A percentile compares a stretch with the other conserved stretches of the same genome.
Conservation (phyloP, 2,329 filamentous ascomycete genomes). For the Zymoseptoria pseudotritici region DNA sequence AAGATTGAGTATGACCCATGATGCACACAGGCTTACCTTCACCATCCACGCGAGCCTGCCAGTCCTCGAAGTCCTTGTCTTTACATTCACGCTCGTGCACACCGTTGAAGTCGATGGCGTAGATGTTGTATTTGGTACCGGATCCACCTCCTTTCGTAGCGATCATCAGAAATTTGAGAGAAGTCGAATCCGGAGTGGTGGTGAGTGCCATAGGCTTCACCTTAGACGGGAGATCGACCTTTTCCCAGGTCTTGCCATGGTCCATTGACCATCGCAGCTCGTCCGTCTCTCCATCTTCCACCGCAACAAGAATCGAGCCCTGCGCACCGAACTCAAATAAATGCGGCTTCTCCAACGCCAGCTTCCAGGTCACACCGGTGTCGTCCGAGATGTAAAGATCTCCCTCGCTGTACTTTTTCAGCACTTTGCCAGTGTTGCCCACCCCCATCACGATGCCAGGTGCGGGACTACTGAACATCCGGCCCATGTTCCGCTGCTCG, state of each 20-base stretch:
- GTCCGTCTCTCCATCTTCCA: conserved; percentile 61
- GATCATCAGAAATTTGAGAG: conserved; percentile 78
- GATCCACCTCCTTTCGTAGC: conserved; percentile 51
- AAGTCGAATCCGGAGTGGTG: conserved; percentile 87
- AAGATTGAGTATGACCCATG: conserved; percentile 93
- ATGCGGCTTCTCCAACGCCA: conserved; percentile 70
- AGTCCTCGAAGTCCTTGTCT: conserved; percentile 71
- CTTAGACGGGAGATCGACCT: conserved; percentile 60
- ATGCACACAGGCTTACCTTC: conserved; percentile 78
- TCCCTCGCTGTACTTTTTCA: conserved; percentile 65
- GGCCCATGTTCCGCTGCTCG: conserved; percentile 70
- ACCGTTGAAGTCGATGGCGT: conserved; percentile 75
- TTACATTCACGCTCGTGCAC: conserved; percentile 75
- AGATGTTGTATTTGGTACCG: conserved; percentile 48
- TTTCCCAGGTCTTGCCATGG: conserved; percentile 78
- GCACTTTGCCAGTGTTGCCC: conserved; percentile 73
- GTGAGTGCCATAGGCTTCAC: conserved; percentile 68
- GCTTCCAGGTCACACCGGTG: conserved; percentile 77
- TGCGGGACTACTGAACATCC: conserved; percentile 87
- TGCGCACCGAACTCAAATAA: conserved; percentile 96
- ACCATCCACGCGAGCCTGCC: conserved; percentile 75
- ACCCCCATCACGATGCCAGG: conserved; percentile 91
- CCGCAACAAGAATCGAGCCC: conserved; percentile 77
- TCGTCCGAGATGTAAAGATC: conserved; percentile 85
- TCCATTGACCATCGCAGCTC: conserved; percentile 74